These are phyloP conservation scores for Cerrena zonata DNA, from an alignment of 1,284 basidiomycete species.

Conservation along the genomic window DNA sequence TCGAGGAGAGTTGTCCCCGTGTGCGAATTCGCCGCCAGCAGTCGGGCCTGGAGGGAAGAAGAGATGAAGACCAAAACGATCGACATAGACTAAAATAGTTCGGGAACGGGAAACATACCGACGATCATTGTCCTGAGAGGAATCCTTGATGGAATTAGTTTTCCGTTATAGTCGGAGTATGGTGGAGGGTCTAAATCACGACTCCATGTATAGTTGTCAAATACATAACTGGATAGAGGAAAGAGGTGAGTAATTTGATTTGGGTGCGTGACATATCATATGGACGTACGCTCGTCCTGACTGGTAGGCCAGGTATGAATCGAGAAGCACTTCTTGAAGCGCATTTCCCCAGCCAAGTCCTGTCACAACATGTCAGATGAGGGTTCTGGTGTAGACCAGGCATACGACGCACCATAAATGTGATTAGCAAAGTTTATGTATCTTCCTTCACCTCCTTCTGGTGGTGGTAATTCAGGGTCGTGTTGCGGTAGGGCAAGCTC, in stretches of 20 bases:
- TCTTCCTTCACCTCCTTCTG: conserved; percentile 34
- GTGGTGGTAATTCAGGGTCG: conserved; percentile 31
- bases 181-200: conserved; percentile 7
- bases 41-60: conserved; percentile 2
- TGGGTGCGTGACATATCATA: background rate
- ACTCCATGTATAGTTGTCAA: conserved; percentile 16
- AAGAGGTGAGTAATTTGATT: background rate
- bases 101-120: conserved; percentile 4
- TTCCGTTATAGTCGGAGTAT: conserved; percentile 10
- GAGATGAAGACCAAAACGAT: background rate
- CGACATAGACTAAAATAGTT: too few relatives aligned
- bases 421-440: conserved; percentile 14
- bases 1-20: conserved; percentile 1
- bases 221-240: conserved; percentile 11
- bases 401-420: conserved; percentile 10
- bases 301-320: conserved; percentile 12
- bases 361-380: background rate
- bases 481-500: conserved; percentile 44
- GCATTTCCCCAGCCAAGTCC: conserved; percentile 15
- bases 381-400: background rate
- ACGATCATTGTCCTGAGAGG: conserved; percentile 12
- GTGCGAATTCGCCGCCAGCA: conserved; percentile 3
- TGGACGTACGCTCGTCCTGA: conserved; percentile 12
- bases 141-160: conserved; percentile 14
- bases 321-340: conserved; percentile 13